These are phyloP conservation scores for Sonneratia caseolaris DNA, from an alignment of 345 rosid species.

Conservation along the genomic window DNA sequence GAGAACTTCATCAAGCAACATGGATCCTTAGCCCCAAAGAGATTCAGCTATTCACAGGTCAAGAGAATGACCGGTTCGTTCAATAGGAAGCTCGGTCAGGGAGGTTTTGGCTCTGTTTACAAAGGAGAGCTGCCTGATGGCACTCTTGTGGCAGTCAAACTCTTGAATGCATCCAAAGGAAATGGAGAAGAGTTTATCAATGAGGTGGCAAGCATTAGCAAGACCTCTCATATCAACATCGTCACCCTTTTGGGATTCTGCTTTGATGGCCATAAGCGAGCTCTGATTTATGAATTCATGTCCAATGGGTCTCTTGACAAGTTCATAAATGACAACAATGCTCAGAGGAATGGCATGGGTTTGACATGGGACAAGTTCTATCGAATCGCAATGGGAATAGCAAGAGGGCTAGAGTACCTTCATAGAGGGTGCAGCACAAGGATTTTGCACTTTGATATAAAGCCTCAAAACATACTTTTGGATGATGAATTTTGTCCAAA, in stretches of 20 bases:
- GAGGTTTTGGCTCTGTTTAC: conserved; percentile 20
- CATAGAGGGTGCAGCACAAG: conserved; percentile 32
- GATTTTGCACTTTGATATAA: conserved; percentile 40
- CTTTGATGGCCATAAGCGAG: conserved; percentile 20
- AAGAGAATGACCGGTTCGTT: conserved; percentile 26
- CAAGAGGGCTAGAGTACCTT: conserved; percentile 33
- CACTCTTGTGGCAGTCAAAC: conserved; percentile 27
- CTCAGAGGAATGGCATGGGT: not conserved
- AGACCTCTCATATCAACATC: conserved; percentile 20
- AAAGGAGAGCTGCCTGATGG: conserved; percentile 23
- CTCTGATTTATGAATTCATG: conserved; percentile 35
- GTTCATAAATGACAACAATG: conserved; percentile 8
- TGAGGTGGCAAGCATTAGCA: conserved; percentile 38
- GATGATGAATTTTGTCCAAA: conserved; percentile 29
- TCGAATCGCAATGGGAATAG: conserved; percentile 22
- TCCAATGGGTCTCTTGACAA: conserved; percentile 38
- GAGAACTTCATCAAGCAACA: conserved; percentile 12
- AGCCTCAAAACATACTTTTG: conserved; percentile 34
- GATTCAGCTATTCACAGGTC: conserved; percentile 19
- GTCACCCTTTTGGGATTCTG: conserved; percentile 26
- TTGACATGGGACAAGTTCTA: conserved; percentile 17
- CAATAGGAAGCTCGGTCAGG: conserved; percentile 23
- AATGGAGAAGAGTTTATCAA: conserved; percentile 37
- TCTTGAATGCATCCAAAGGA: conserved; percentile 23
- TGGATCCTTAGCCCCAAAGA: conserved; percentile 14